Evolutionary conservation across 768 basidiomycete genomes (phyloP).

Genomic region (Psilocybe subaeruginosa): DNA sequence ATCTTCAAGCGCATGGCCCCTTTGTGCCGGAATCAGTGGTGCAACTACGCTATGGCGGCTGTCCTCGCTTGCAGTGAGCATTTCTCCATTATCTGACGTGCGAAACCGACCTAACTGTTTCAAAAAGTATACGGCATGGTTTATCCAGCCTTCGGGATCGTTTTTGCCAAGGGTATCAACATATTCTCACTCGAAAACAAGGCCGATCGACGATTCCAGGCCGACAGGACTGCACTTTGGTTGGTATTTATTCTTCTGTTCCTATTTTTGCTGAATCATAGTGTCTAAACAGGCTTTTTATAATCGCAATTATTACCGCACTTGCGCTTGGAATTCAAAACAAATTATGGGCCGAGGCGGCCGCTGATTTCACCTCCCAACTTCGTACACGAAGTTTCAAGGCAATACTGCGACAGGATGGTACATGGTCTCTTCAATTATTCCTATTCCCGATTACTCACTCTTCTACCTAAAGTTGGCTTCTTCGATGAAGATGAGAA

Average conservation of each 20-base stretch:
- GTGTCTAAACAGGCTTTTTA: constrained; percentile 46
- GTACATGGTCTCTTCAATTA: constrained; percentile 38
- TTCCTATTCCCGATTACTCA: not conserved
- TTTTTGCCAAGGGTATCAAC: constrained; percentile 61
- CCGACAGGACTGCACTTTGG: constrained; percentile 73
- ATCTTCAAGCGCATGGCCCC: constrained; percentile 71
- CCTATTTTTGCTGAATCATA: no score
- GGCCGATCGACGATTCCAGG: constrained; percentile 48
- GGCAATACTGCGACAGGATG: constrained; percentile 87
- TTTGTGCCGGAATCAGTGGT: constrained; percentile 60
- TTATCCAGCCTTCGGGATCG: constrained; percentile 71
- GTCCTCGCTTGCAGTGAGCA: constrained; percentile 32
- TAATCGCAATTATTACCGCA: constrained; percentile 58
- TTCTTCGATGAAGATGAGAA: constrained; percentile 89
- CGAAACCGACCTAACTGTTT: no score
- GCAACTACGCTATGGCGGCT: constrained; percentile 56
- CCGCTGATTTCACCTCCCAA: constrained; percentile 67
- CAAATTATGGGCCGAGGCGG: constrained; percentile 34
- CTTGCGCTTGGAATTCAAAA: no score
- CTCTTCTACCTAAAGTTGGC: constrained; percentile 48
- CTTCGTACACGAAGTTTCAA: constrained; percentile 73
- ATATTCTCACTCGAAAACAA: constrained; percentile 47
- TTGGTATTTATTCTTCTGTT: constrained; percentile 9
- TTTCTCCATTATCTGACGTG: not conserved
- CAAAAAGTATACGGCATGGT: constrained; percentile 27